A percentile compares a stretch with the other conserved stretches of the same genome.
phyloP scores from a whole-genome alignment of 768 basidiomycete species.

The Asterophora lycoperdoides region DNA sequence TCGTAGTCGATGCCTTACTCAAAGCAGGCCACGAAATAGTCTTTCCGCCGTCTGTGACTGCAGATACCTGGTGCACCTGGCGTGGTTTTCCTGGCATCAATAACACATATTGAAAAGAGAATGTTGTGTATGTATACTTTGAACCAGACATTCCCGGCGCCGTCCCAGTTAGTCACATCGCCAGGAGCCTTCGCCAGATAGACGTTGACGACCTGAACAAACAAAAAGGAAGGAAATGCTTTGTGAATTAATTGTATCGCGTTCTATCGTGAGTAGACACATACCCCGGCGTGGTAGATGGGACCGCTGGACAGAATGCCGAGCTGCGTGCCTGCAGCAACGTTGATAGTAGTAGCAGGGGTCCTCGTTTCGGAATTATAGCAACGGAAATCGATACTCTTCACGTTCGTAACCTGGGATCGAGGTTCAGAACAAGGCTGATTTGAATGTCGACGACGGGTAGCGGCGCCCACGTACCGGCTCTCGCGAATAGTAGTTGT shows the following conservation, averaged over 20 bases:
- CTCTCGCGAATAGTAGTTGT: constrained; percentile 12
- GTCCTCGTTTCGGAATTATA: constrained; percentile 22
- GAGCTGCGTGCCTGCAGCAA: constrained; percentile 28
- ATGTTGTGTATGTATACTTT: constrained; percentile 20
- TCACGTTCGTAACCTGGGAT: constrained; percentile 24
- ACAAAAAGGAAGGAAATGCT: background rate
- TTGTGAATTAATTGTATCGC: too few species aligned
- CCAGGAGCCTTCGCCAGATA: constrained; percentile 40
- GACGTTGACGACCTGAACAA: constrained; percentile 20
- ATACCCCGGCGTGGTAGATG: constrained; percentile 33
- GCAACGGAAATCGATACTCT: constrained; percentile 26
- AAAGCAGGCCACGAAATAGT: constrained; percentile 34
- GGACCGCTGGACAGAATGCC: constrained; percentile 28
- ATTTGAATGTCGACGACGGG: too few species aligned
- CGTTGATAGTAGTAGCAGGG: constrained; percentile 25
- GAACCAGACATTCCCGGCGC: constrained; percentile 42
- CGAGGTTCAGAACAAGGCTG: background rate
- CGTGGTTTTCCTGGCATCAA: background rate
- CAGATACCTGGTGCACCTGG: constrained; percentile 37
- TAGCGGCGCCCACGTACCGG: background rate
- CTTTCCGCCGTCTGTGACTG: constrained; percentile 36
- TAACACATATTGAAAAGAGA: background rate
- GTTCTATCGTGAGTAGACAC: background rate
- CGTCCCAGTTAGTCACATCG: constrained; percentile 26
- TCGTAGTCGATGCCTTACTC: constrained; percentile 3